A percentile compares a stretch with the other conserved stretches of the same genome.
Evolutionary conservation across 805 yeast genomes (phyloP).

Genomic region (Candida germanica): DNA sequence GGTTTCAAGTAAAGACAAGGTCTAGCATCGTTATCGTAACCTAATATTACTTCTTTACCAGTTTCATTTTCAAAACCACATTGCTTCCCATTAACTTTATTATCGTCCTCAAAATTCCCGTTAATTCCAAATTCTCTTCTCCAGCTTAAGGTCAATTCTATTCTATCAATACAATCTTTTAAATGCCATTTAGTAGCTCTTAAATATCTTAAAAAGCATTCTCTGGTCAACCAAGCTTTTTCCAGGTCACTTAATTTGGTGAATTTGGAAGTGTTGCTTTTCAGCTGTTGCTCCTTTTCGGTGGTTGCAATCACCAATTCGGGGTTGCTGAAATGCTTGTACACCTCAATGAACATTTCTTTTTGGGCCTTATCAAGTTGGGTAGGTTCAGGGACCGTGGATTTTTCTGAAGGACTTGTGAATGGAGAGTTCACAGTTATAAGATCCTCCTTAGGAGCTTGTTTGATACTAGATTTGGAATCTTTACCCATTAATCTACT

Average conservation of each 20-base stretch:
- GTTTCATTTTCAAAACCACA: constrained; percentile 73
- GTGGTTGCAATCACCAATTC: constrained; percentile 47
- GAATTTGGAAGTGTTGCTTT: constrained; percentile 28
- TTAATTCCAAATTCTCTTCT: constrained; percentile 82
- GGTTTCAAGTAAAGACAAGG: constrained; percentile 92
- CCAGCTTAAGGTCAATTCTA: constrained; percentile 83
- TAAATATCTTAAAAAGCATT: constrained; percentile 84
- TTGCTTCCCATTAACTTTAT: constrained; percentile 51
- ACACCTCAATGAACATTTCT: constrained; percentile 58
- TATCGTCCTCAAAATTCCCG: constrained; percentile 41
- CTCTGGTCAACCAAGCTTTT: constrained; percentile 90
- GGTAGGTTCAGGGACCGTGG: constrained; percentile 49
- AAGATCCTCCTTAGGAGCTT: constrained; percentile 5
- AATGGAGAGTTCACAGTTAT: constrained; percentile 19
- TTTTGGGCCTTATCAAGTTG: constrained; percentile 53
- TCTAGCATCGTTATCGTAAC: constrained; percentile 84
- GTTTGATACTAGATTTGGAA: constrained; percentile 8
- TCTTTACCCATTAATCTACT: constrained; percentile 17
- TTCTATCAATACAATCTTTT: constrained; percentile 66
- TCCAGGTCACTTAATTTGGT: constrained; percentile 42
- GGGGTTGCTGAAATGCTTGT: constrained; percentile 57
- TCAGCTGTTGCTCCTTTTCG: constrained; percentile 46
- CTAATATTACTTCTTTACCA: constrained; percentile 89
- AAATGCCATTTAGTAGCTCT: constrained; percentile 92
- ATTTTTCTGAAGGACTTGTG: constrained; percentile 21